Percentiles rank a stretch among this genome's conserved stretches.
Conservation (phyloP, 768 basidiomycete genomes). For the Lactifluus subvellereus region DNA sequence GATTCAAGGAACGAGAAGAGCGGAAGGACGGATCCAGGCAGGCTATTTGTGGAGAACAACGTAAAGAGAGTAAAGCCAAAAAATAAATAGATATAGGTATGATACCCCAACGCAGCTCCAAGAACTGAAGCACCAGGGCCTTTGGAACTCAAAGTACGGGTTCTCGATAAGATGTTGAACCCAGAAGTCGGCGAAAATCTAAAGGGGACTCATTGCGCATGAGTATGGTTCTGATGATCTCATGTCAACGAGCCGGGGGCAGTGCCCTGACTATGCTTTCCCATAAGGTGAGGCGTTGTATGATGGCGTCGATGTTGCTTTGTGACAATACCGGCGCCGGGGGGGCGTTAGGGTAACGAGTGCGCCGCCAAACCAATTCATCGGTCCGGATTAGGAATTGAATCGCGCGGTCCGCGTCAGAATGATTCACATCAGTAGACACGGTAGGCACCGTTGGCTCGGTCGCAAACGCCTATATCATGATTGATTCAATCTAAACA, state of each 20-base stretch:
- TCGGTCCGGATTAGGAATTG: slow-evolving; percentile 19
- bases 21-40: slow-evolving; percentile 6
- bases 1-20: slow-evolving; percentile 2
- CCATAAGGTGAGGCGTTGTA: slow-evolving; percentile 22
- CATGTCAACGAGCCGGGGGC: slow-evolving; percentile 1
- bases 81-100: neutral
- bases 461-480: slow-evolving; percentile 8
- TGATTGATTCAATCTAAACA: neutral
- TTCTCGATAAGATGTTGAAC: neutral
- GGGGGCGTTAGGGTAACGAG: slow-evolving; percentile 14
- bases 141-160: neutral
- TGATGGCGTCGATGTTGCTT: slow-evolving; percentile 20
- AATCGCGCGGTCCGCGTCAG: slow-evolving; percentile 19
- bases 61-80: neutral
- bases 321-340: slow-evolving; percentile 20
- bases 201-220: neutral
- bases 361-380: slow-evolving; percentile 25
- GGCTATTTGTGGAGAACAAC: slow-evolving; percentile 3
- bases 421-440: neutral
- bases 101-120: neutral
- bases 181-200: slow-evolving; percentile 1
- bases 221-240: neutral
- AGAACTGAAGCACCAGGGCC: neutral
- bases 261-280: slow-evolving; percentile 24
- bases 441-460: neutral